Base-by-base conservation (phyloP, 2,329 filamentous ascomycete genomes). In the Colletotrichum destructivum region DNA sequence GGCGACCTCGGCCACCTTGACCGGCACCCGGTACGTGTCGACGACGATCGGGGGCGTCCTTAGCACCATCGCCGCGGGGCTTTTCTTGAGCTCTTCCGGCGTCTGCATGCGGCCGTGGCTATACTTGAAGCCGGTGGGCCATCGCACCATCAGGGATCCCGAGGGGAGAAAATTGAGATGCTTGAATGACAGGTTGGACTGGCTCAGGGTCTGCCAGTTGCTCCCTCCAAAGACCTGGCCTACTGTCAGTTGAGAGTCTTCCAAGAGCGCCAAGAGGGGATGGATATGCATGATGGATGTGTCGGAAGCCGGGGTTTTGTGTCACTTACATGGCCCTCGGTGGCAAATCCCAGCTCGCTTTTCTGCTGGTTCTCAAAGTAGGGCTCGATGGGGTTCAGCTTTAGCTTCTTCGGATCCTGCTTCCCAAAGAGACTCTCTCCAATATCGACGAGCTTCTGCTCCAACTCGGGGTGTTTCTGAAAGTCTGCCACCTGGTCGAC, bases 221-320 rank as follows among this genome's bases (percentile, higher is more conserved):
- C 31, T 16, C 0, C 67, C 70, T 1, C 68, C 71, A 38, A 59
- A 74, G 2, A 73, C 26, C 67, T 71, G 55, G 46, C 35, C 16
- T 56, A 4, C 4, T 16, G 8, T 46, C 4, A 35, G 57, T 21
- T 15, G 6, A 2, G 2, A 23, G 16, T 47, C 13, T 31, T 35
- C 7, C 12, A 35, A 15, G 38, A 35, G 3, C 11, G 31, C 31
- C 31, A 35, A 35, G 31, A 35, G 7, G 31, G 31, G 8, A 49
- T 23, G 2, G 9, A 23, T 3, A 46, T 35, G 9, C 6, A 12
- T 9, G 18, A n/a, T 9, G 9, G 18, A 11, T 4, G 16, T 18
- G 9, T 4, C 9, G 16, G 18, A 1, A 42, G 8, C 9, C 3
- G 26, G 26, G 26, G 4, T 26, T 31, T 3, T 31, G 26, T 40